Base-by-base conservation (phyloP, 495 filamentous ascomycete genomes). In the Annulohypoxylon moriforme region DNA sequence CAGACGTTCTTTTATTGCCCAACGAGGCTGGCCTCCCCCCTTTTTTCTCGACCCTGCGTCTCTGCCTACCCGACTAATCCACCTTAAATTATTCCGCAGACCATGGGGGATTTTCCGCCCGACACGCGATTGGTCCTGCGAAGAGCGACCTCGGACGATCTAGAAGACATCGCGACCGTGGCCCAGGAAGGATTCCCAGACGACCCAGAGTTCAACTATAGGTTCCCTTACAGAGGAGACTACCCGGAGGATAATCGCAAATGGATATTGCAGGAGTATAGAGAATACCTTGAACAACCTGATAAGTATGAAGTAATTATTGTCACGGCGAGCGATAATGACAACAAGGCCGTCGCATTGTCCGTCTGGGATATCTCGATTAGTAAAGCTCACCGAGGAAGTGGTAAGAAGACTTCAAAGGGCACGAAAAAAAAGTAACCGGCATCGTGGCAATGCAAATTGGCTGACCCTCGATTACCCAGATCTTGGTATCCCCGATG, bases 271-370 rank as follows among this genome's bases (percentile, higher is more conserved):
- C 76, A 80, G 70, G 62, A 80, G 34, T 68, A 80, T 52, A 72
- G 75, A 68, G 74, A 77, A 50, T 77, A 79, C 60, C 73, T 81
- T 6, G 69, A 79, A 27, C 78, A 75, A 16, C 20, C 52, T 42
- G 77, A 80, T 24, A 79, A 81, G 63, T 81, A 77, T 76, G 24
- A 63, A 13, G 78, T 81, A 33, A 78, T 79, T 69, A 78, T 81
- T 16, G 60, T 78, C 5, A 76, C 80, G 27, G 78, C 78, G 46
- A 73, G 64, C 31, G 58, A 67, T 34, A 72, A 78, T 40, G 44
- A 67, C 34, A 14, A 34, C 62, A 76, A 13, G 68, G 60, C 53
- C n/a, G 73, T 77, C 8, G 61, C 77, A 8, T 75, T 81, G 25
- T 72, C 75, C 14, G 75, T 81, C 36, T 81, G 77, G 77, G 76